These are phyloP conservation scores for Penicillium samsonianum DNA, from an alignment of 495 filamentous ascomycete genomes.

Conservation along the genomic window DNA sequence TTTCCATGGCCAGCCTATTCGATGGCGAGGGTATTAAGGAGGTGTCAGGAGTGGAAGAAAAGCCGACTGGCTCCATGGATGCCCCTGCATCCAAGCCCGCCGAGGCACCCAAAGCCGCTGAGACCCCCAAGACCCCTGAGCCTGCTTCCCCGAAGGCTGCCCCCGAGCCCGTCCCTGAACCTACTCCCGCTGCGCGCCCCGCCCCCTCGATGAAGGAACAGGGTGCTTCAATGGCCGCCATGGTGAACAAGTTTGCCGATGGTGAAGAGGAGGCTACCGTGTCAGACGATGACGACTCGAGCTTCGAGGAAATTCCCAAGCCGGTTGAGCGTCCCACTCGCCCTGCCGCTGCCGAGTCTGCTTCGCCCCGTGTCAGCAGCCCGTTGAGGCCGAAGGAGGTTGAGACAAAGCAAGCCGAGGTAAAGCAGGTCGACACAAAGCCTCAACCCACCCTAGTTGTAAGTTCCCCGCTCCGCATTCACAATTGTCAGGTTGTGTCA, in stretches of 20 bases:
- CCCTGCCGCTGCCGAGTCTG: constrained; percentile 25
- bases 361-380: constrained; percentile 39
- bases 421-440: constrained; percentile 31
- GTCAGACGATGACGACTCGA: constrained; percentile 67
- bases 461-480: neutral
- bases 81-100: constrained; percentile 42
- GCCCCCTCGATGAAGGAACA: constrained; percentile 76
- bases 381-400: constrained; percentile 39
- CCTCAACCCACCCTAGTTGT: constrained; percentile 9
- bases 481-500: neutral
- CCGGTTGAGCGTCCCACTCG: constrained; percentile 52
- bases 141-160: constrained; percentile 29
- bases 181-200: constrained; percentile 50
- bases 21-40: constrained; percentile 78
- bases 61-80: constrained; percentile 51
- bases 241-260: constrained; percentile 84
- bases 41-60: constrained; percentile 64
- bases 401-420: constrained; percentile 28
- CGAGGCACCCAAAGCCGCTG: constrained; percentile 34
- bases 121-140: constrained; percentile 43
- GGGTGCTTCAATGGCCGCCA: constrained; percentile 77
- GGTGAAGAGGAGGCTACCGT: constrained; percentile 60
- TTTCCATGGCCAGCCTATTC: constrained; percentile 89
- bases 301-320: constrained; percentile 82
- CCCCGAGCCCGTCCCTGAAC: constrained; percentile 39